Evolutionary conservation across 2,329 filamentous ascomycete species (phyloP).

Genomic region (Aquanectria penicillioides): DNA sequence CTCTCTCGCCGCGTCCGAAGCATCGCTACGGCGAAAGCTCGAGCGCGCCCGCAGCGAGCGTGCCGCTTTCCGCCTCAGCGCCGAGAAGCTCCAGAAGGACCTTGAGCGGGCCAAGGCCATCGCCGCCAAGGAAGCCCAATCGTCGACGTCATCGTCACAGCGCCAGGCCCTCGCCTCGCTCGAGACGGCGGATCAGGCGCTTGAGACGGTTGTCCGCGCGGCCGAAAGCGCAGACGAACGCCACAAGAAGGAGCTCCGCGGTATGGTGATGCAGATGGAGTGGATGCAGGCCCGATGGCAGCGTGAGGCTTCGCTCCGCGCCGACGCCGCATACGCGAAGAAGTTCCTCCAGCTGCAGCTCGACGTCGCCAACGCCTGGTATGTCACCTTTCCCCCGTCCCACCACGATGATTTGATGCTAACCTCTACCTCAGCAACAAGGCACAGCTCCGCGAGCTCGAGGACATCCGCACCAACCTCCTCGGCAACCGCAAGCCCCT

Average conservation of each 20-base stretch:
- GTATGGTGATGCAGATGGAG: slow-evolving; percentile 87
- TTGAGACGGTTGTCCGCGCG: slow-evolving; percentile 67
- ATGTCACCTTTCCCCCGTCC: slow-evolving; percentile 54
- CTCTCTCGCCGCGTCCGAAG: slow-evolving; percentile 64
- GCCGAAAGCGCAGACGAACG: slow-evolving; percentile 72
- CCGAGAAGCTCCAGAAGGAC: slow-evolving; percentile 65
- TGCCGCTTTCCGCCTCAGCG: slow-evolving; percentile 62
- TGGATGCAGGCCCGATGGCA: slow-evolving; percentile 86
- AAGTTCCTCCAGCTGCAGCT: slow-evolving; percentile 82
- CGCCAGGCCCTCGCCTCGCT: slow-evolving; percentile 43
- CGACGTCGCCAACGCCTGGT: slow-evolving; percentile 90
- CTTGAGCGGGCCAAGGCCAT: slow-evolving; percentile 57
- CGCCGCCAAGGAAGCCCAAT: slow-evolving; percentile 46
- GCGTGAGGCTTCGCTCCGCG: slow-evolving; percentile 82
- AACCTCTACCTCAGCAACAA: slow-evolving; percentile 75
- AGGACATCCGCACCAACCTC: slow-evolving; percentile 72
- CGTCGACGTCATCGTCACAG: slow-evolving; percentile 19
- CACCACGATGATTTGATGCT: not conserved
- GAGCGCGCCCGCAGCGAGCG: slow-evolving; percentile 75
- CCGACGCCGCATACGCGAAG: slow-evolving; percentile 87
- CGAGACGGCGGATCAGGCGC: slow-evolving; percentile 59
- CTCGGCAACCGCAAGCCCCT: slow-evolving; percentile 52
- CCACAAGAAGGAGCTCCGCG: slow-evolving; percentile 80
- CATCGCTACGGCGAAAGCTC: slow-evolving; percentile 72
- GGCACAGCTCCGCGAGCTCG: slow-evolving; percentile 86